A percentile compares a stretch with the other conserved stretches of the same genome.
phyloP scores from a whole-genome alignment of 306 rosid species.

The Lathyrus aphaca region DNA sequence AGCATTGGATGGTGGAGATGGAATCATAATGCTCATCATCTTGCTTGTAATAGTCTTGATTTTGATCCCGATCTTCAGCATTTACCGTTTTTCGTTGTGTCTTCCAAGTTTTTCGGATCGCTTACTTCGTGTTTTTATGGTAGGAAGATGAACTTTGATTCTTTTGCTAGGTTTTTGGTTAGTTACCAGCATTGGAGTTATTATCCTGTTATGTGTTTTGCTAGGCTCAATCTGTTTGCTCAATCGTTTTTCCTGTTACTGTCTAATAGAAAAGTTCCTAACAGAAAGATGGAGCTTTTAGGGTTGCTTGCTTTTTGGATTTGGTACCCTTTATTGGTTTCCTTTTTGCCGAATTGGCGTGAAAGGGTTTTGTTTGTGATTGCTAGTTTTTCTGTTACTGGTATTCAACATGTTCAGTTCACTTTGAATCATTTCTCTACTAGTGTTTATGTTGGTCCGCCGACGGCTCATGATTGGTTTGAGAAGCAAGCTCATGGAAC shows the following conservation, averaged over 20 bases:
- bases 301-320: conserved; percentile 73
- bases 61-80: conserved; percentile 82
- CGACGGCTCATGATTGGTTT: conserved; percentile 62
- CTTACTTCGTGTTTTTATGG: conserved; percentile 59
- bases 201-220: conserved; percentile 79
- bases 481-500: conserved; percentile 71
- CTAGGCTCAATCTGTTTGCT: conserved; percentile 64
- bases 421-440: conserved; percentile 76
- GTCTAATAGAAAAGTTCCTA: conserved; percentile 52
- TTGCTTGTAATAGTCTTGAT: conserved; percentile 72
- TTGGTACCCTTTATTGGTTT: conserved; percentile 74
- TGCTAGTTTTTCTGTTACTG: conserved; percentile 58
- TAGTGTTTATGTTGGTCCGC: conserved; percentile 66
- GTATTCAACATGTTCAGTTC: conserved; percentile 79
- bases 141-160: conserved; percentile 57
- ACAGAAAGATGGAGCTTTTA: conserved; percentile 53
- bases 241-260: conserved; percentile 56
- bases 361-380: conserved; percentile 64
- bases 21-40: conserved; percentile 80
- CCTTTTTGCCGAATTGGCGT: conserved; percentile 59
- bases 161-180: conserved; percentile 57
- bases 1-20: conserved; percentile 85
- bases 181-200: conserved; percentile 79
- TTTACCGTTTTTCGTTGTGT: conserved; percentile 66
- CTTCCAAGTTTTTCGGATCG: conserved; percentile 57